Percentiles rank a stretch among this genome's conserved stretches.
Evolutionary conservation across 2,329 filamentous ascomycete species (phyloP).

Genomic region (Fusarium nanum): DNA sequence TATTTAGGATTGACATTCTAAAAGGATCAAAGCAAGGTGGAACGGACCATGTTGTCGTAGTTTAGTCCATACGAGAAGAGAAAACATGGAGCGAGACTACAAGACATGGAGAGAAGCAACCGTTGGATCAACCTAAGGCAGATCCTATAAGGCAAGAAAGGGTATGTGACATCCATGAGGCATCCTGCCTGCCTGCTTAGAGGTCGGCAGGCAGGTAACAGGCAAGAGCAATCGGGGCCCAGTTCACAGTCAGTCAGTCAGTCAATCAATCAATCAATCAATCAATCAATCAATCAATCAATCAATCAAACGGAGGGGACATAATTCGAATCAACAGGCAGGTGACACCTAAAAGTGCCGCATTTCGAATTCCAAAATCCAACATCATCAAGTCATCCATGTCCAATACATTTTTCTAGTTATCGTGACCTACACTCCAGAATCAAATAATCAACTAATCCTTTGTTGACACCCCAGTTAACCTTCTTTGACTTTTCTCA

Average conservation of each 20-base stretch:
- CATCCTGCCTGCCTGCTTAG: neutral
- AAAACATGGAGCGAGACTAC: neutral
- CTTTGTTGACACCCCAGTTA: neutral
- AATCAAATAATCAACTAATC: neutral
- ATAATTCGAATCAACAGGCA: neutral
- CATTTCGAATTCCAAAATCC: constrained; percentile 1
- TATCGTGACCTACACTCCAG: neutral
- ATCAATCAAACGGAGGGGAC: neutral
- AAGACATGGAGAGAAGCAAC: neutral
- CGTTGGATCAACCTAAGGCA: neutral
- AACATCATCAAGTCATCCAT: neutral
- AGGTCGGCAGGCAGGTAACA: neutral
- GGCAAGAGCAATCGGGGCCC: constrained; percentile 9
- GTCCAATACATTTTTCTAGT: neutral
- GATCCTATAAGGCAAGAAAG: constrained; percentile 4
- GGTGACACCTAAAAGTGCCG: neutral
- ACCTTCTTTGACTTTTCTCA: constrained; percentile 10
- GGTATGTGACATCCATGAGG: constrained; percentile 1
- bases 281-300: neutral
- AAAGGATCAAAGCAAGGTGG: neutral
- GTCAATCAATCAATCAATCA: neutral
- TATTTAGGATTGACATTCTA: neutral
- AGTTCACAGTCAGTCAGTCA: neutral
- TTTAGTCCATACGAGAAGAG: neutral
- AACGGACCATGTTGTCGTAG: neutral